phyloP scores from a whole-genome alignment of 352 stramenopile species.

The Pythium chondricola region DNA sequence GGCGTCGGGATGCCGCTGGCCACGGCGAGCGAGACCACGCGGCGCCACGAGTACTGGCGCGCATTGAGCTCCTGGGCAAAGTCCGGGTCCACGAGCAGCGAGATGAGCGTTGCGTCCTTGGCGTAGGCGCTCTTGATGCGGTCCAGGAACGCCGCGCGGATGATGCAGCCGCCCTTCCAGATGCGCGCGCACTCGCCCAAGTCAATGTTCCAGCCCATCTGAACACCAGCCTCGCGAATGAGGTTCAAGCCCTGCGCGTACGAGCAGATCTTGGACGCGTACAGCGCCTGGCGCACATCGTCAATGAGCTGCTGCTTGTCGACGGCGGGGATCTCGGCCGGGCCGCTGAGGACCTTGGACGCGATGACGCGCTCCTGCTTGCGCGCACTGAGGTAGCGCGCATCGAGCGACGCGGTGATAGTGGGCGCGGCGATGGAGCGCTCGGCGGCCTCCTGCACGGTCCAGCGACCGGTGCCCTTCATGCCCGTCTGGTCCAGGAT shows the following conservation, averaged over 20 bases:
- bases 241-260: conserved; percentile 97
- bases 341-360: conserved; percentile 91
- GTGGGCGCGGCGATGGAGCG: conserved; percentile 94
- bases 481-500: conserved; percentile 99
- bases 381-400: conserved; percentile 93
- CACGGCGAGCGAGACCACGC: conserved; percentile 95
- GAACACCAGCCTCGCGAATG: conserved; percentile 91
- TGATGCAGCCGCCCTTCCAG: conserved; percentile 99
- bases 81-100: conserved; percentile 96
- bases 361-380: conserved; percentile 96
- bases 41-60: conserved; percentile 94
- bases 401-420: conserved; percentile 96
- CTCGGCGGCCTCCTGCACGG: conserved; percentile 94
- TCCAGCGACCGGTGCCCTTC: conserved; percentile 98
- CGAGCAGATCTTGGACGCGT: conserved; percentile 98
- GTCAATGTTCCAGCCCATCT: conserved; percentile 97
- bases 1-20: conserved; percentile 91
- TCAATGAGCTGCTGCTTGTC: conserved; percentile 95
- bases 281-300: conserved; percentile 95
- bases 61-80: conserved; percentile 95
- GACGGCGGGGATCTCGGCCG: conserved; percentile 87
- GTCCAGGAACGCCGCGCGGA: conserved; percentile 96
- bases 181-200: conserved; percentile 96
- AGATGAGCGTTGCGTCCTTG: conserved; percentile 90
- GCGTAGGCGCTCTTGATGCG: conserved; percentile 95